Percentiles rank a stretch among this genome's conserved stretches.
Conservation (phyloP, 768 basidiomycete genomes). For the Suillus tomentosus region DNA sequence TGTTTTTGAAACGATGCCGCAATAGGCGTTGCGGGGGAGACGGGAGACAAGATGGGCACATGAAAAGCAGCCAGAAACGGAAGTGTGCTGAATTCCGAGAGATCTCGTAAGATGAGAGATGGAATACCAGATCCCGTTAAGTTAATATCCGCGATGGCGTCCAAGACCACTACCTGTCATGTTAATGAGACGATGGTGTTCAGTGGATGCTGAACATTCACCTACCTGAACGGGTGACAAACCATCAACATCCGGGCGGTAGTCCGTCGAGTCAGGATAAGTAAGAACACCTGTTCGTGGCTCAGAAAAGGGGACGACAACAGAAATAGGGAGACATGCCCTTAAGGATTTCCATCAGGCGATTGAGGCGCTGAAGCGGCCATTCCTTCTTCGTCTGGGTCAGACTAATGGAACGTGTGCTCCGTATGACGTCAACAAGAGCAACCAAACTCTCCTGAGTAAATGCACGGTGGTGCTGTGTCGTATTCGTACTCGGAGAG, state of each 20-base stretch:
- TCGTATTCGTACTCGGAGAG: slow-evolving; percentile 18
- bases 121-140: slow-evolving; percentile 60
- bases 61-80: slow-evolving; percentile 84
- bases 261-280: slow-evolving; percentile 82
- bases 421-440: slow-evolving; percentile 71
- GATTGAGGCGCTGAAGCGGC: slow-evolving; percentile 61
- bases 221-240: slow-evolving; percentile 79
- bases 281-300: slow-evolving; percentile 63
- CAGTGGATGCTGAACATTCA: not conserved
- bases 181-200: slow-evolving; percentile 14
- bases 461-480: slow-evolving; percentile 17
- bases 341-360: slow-evolving; percentile 80
- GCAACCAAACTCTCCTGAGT: slow-evolving; percentile 84
- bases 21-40: slow-evolving; percentile 16
- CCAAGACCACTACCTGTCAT: slow-evolving; percentile 66
- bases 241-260: slow-evolving; percentile 83
- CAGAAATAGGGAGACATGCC: slow-evolving; percentile 37
- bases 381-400: slow-evolving; percentile 56
- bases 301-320: not conserved
- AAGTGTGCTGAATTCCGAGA: slow-evolving; percentile 85
- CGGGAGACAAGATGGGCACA: slow-evolving; percentile 12
- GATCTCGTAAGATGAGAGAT: slow-evolving; percentile 77
- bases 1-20: slow-evolving; percentile 49
- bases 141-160: slow-evolving; percentile 68
- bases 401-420: slow-evolving; percentile 54